A percentile compares a stretch with the other conserved stretches of the same genome.
Conservation (phyloP, 176 grass and related monocot species). For the Phoenix dactylifera region DNA sequence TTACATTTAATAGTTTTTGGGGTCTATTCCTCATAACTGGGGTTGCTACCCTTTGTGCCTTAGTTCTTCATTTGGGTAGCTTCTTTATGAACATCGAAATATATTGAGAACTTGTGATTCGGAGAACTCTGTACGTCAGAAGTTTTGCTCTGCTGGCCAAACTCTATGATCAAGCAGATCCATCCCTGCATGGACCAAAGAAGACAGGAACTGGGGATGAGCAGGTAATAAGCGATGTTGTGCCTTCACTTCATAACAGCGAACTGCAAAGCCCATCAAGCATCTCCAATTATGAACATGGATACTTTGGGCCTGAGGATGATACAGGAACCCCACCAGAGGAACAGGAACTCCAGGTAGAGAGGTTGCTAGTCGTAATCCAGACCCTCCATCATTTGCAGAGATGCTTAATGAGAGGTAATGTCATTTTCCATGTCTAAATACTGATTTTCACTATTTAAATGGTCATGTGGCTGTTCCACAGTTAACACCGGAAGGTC, state of each 20-base stretch:
- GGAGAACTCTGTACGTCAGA: constrained; percentile 12
- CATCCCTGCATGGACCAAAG: background rate
- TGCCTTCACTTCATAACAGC: background rate
- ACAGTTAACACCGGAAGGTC: no score
- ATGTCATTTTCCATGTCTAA: no score
- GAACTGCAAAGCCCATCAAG: constrained; percentile 18
- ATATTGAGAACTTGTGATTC: background rate
- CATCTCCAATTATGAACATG: constrained; percentile 11
- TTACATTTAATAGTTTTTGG: constrained; percentile 45
- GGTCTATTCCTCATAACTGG: constrained; percentile 56
- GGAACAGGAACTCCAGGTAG: constrained; percentile 37
- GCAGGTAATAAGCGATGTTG: background rate
- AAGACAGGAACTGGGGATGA: background rate
- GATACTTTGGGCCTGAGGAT: constrained; percentile 22
- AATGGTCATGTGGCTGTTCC: no score
- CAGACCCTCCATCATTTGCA: constrained; percentile 36
- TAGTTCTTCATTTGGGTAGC: constrained; percentile 28
- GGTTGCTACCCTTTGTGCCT: constrained; percentile 29
- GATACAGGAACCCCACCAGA: constrained; percentile 15
- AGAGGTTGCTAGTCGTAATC: constrained; percentile 20
- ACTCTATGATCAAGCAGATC: constrained; percentile 10
- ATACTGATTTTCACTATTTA: no score
- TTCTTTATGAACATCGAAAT: constrained; percentile 11
- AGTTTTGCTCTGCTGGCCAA: constrained; percentile 20
- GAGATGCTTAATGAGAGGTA: constrained; percentile 28